Evolutionary conservation across 2,329 filamentous ascomycete species (phyloP), one percentile per base, ranked within the genome.

Genomic region (Cladosporium cucumerinum): DNA sequence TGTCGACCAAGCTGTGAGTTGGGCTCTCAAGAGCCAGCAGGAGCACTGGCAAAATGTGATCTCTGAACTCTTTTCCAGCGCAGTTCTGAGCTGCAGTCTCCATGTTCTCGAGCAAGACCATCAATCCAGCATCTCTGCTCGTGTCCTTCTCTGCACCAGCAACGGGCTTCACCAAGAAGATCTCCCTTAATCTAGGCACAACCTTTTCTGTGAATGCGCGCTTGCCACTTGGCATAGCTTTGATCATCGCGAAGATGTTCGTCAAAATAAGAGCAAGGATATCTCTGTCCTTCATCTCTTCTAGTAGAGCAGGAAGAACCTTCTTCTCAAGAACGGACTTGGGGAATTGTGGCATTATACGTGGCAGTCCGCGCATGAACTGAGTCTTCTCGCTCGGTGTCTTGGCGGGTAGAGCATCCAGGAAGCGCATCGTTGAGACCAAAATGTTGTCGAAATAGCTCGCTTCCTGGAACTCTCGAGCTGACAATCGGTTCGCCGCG

Each of bases 401-500:
- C 80, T 99, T 99, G 36, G 92, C 91, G 0, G 95, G 94, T 66
- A 99, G 87, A 0, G 89, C 86, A 72, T 99, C 95, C 28, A 99
- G 82, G 74, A 99, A 99, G 14, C 95, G 91, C 67, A 99, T 97
- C 0, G 95, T 97, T 0, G 93, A 97, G 25, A 99, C 92, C 5
- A 99, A 83, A 54, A 98, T 91, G 73, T 98, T 99, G 78, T 99
- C 93, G 75, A 99, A 99, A 75, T 96, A 99, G 69, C 92, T 89
- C 73, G 93, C 96, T 76, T 97, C 87, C 74, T 99, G 95, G 71
- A 99, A 98, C 72, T 97, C 94, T 62, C 86, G 87, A 5, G 94
- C 93, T 28, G 88, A 93, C 81, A 98, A 86, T 52, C 95, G 87
- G 75, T 96, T 91, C 3, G 93, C 92, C 2, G 95, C 92, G 63